Evolutionary conservation across 2,329 filamentous ascomycete genomes (phyloP), one percentile per base, ranked within the genome.

Genomic region (Alternaria alternata): DNA sequence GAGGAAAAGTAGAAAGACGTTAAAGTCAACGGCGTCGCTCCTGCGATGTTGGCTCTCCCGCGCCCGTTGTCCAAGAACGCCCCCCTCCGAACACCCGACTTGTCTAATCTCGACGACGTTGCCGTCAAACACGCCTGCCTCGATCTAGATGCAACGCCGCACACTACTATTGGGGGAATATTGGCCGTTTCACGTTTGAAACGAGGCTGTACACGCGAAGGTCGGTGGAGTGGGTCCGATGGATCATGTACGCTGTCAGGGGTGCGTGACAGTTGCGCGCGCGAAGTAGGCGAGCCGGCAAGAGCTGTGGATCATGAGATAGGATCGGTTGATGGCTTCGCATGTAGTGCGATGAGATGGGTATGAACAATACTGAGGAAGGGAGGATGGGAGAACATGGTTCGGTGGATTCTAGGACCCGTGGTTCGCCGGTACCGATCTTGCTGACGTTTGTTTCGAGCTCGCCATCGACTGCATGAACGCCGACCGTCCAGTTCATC

Each of bases 121-220:
- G 47, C 58, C 39, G 39, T 65, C 55, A 64, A 65, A 59, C 61
- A 57, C 55, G 62, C 51, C 49, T 57, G 42, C 22, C 59, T 59
- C 36, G 14, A 61, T 54, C 32, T 9, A 63, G 61, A 51, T 16
- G 34, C 30, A 49, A 58, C 51, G 39, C 57, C 46, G 59, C 34
- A 36, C 52, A 59, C 38, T 58, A 68, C 39, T 39, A 69, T 67
- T 69, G 64, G 68, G 58, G 61, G 61, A 66, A 56, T 57, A 64
- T 62, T 63, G 49, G 12, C 38, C 43, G 68, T 72, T 69, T 70
- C 66, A 68, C 28, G 53, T 65, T 41, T 62, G 65, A 70, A 67
- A 70, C 65, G 47, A 56, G 41, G 47, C 57, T 54, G 54, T 43
- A 20, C 51, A 54, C 56, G 57, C 57, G 46, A 57, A 48, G 34